Evolutionary conservation across 768 basidiomycete genomes (phyloP).

Genomic region (Bullera alba): DNA sequence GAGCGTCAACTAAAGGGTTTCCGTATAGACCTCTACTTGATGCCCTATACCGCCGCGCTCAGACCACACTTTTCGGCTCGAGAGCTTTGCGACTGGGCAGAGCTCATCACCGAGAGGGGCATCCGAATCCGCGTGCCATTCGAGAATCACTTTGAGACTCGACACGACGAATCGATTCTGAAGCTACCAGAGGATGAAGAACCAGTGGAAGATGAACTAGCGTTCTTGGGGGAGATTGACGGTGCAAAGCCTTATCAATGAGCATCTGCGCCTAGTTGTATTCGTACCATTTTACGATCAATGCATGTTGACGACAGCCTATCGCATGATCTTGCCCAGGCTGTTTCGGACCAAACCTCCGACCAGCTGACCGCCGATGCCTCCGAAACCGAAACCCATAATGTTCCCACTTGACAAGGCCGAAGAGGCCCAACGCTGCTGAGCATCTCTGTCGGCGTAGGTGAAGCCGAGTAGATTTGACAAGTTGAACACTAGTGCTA

Average conservation of each 20-base stretch:
- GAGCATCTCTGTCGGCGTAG: slow-evolving; percentile 66
- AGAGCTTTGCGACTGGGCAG: slow-evolving; percentile 45
- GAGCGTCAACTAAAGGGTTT: background rate
- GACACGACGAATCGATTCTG: slow-evolving; percentile 19
- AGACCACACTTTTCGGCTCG: slow-evolving; percentile 41
- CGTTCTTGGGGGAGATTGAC: slow-evolving; percentile 36
- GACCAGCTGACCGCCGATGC: slow-evolving; percentile 76
- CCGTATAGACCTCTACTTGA: slow-evolving; percentile 46
- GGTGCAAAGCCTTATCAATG: slow-evolving; percentile 43
- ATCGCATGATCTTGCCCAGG: slow-evolving; percentile 67
- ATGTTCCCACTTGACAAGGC: slow-evolving; percentile 65
- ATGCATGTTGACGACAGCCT: slow-evolving; percentile 1
- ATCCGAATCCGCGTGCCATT: slow-evolving; percentile 41
- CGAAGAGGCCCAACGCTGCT: slow-evolving; percentile 77
- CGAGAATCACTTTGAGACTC: slow-evolving; percentile 34
- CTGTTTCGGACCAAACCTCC: slow-evolving; percentile 74
- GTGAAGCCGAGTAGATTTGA: slow-evolving; percentile 96
- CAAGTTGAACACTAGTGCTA: slow-evolving; percentile 92
- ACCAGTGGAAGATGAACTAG: slow-evolving; percentile 35
- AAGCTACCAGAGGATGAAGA: slow-evolving; percentile 28
- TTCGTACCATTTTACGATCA: background rate
- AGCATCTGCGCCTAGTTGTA: too few species aligned
- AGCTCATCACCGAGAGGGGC: slow-evolving; percentile 47
- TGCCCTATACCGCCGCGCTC: slow-evolving; percentile 44
- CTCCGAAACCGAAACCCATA: slow-evolving; percentile 60